Base-by-base conservation (phyloP, 805 yeast species). In the Saccharomycopsis javanensis region DNA sequence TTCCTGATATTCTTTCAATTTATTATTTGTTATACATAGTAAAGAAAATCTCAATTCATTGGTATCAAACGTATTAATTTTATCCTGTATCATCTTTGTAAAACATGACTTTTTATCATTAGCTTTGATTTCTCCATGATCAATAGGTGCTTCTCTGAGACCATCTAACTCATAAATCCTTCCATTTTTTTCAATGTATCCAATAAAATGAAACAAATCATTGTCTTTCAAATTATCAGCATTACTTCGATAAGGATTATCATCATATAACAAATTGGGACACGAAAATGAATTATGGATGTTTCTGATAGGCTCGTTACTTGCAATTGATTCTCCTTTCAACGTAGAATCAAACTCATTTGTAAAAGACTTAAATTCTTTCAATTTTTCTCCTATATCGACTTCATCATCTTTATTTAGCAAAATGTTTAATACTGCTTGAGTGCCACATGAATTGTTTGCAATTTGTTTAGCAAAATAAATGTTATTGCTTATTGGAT, bases 361-460 rank as follows among this genome's bases (percentile, higher is more conserved):
- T 0, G 77, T 78, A 65, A 83, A 83, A 54, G 69, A 68, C 58
- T 73, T 74, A 66, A 83, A 78, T 56, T 75, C 73, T 2, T 60
- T 30, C 57, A 83, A 69, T 35, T 77, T 79, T 0, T 67, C 67
- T 0, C 88, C 88, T 3, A 82, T 56, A 1, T 73, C 73, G 11
- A 81, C 56, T 3, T 62, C 66, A 16, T 67, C 70, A 0, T 64
- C 64, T 55, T 73, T 70, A 64, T 80, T 80, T 58, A 83, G 63
- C 55, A 83, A 67, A 7, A 82, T 69, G 57, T 82, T 80, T 57
- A 83, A 70, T 23, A 83, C 83, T 0, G 88, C 88, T 64, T 80
- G 86, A 1, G 88, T 83, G n/a, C 85, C 88, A 67, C 88, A 83
- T 2, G 88, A 87, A 64, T 83, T 82, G 63, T 80, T 81, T 55